A percentile compares a stretch with the other conserved stretches of the same genome.
Evolutionary conservation across 306 rosid species (phyloP).

Genomic region (Carpinus viminea): DNA sequence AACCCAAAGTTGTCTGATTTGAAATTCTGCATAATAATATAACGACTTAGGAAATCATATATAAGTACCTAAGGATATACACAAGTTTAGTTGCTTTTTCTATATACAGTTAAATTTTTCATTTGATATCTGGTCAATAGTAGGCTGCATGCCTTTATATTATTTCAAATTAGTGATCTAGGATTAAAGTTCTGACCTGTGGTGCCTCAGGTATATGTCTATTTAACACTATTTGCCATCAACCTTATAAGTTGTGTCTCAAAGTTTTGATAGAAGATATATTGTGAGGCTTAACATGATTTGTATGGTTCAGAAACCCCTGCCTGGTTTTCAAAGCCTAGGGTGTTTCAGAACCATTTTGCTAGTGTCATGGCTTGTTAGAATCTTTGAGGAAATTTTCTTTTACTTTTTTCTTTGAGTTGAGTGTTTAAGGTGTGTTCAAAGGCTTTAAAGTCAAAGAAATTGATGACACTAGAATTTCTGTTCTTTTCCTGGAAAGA

Average conservation of each 20-base stretch:
- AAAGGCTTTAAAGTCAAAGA: not conserved
- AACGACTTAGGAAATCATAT: not conserved
- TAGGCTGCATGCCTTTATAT: not conserved
- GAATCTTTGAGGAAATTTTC: not conserved
- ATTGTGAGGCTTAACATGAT: not conserved
- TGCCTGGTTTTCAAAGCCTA: not conserved
- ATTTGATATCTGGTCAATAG: not conserved
- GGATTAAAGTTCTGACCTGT: not conserved
- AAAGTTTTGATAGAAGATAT: not conserved
- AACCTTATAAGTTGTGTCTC: not conserved
- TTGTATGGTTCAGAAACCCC: not conserved
- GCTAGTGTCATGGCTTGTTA: not conserved
- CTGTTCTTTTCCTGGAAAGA: not conserved
- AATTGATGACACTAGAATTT: not conserved
- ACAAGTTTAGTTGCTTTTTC: not conserved
- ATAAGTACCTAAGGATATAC: not conserved
- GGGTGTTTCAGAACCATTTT: not conserved
- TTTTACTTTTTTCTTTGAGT: not conserved
- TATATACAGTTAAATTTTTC: not conserved
- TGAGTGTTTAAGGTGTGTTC: not conserved
- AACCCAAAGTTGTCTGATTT: not conserved
- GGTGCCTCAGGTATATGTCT: not conserved
- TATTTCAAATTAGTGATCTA: not conserved
- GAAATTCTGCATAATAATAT: not conserved
- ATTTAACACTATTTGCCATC: not conserved